Evolutionary conservation across 441 rosid species (phyloP), one percentile per base, ranked within the genome.

Genomic region (Kokia cookei): DNA sequence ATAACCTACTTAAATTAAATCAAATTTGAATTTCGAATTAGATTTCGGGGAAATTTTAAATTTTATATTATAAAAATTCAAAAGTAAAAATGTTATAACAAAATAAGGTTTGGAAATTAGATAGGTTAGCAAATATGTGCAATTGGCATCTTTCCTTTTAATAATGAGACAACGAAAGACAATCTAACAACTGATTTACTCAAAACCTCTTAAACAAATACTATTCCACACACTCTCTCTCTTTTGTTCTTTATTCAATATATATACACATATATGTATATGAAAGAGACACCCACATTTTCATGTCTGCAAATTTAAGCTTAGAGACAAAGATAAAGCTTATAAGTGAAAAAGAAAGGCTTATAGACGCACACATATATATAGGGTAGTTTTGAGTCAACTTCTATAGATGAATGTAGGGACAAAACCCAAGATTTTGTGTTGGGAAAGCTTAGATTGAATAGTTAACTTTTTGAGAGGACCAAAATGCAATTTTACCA

Each of bases 261-360:
- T 32, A 32, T 32, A 5, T 4, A 32, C 37, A 32, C 0, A 10
- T 26, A 43, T 5, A 54, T 8, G 9, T 55, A 55, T 3, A 47
- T 64, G 82, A 81, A 76, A 81, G 71, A 78, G 86, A 83, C 79
- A 61, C 65, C 80, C 77, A 79, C 71, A 72, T 26, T 26, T 70
- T 77, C 78, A 75, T 84, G 78, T 62, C 83, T 48, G 64, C 0
- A 72, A 69, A 76, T 78, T 81, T 57, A 69, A 72, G 79, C 72
- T 64, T 53, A 8, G 26, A n/a, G 58, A 53, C 58, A 53, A 53
- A 17, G 26, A 53, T 53, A 17, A 53, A 53, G 24, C 58, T 53
- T 3, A 66, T 37, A 32, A 53, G 4, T n/a, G 70, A 60, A 62
- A 77, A 50, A 15, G 69, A 42, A 65, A 19, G 53, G 69, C 51